Percentiles rank a stretch among this genome's conserved stretches.
Conservation (phyloP, 2,329 filamentous ascomycete genomes). For the Aspergillus sp. region DNA sequence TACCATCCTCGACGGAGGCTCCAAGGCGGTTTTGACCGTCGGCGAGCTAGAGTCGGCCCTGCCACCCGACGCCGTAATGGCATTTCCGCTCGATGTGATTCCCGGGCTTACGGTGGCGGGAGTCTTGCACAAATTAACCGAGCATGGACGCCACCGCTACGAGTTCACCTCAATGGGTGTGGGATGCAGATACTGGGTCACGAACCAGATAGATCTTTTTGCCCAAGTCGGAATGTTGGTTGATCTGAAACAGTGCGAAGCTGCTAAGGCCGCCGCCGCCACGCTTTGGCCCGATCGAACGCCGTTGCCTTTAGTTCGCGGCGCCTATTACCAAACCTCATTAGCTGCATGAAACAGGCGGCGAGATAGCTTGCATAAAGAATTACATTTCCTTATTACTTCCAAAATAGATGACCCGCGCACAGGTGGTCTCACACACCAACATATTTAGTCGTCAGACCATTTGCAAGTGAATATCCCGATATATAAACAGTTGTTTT, state of each 20-base stretch:
- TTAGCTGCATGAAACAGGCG: not conserved
- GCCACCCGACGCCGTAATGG: slow-evolving; percentile 2
- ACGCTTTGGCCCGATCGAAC: slow-evolving; percentile 21
- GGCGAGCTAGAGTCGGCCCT: slow-evolving; percentile 9
- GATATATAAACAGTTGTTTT: too few species aligned
- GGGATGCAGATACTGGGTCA: slow-evolving; percentile 21
- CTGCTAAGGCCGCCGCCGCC: slow-evolving; percentile 11
- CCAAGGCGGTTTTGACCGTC: slow-evolving; percentile 21
- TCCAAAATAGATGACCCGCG: too few species aligned
- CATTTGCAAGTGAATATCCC: too few species aligned
- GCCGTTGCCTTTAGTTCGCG: slow-evolving; percentile 14
- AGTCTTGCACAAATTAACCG: slow-evolving; percentile 9
- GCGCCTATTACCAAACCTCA: slow-evolving; percentile 15
- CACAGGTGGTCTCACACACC: too few species aligned
- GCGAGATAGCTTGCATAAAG: not conserved
- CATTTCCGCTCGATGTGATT: slow-evolving; percentile 10
- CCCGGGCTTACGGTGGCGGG: slow-evolving; percentile 6
- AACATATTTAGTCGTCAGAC: too few species aligned
- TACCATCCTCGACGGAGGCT: slow-evolving; percentile 18
- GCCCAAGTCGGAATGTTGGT: slow-evolving; percentile 3
- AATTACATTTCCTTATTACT: too few species aligned
- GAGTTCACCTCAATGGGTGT: slow-evolving; percentile 22
- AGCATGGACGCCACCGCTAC: slow-evolving; percentile 21
- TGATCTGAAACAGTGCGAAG: slow-evolving; percentile 9
- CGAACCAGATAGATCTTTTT: slow-evolving; percentile 17